Evolutionary conservation across 2,329 filamentous ascomycete genomes (phyloP).

Genomic region (Pseudogymnoascus sp.): DNA sequence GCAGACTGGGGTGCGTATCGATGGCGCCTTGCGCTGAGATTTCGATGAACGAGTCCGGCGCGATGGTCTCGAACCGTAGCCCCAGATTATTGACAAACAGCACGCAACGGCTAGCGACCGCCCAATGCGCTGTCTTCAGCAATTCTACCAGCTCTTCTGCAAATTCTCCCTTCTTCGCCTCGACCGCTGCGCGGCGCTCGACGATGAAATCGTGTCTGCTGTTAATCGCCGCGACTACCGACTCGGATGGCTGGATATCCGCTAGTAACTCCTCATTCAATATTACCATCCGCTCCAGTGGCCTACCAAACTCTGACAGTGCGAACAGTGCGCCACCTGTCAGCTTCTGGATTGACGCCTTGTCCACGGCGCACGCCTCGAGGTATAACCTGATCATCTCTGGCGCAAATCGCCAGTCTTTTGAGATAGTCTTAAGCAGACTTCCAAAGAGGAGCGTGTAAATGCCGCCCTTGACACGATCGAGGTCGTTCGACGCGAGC

Average conservation of each 20-base stretch:
- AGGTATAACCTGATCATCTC: slow-evolving; percentile 87
- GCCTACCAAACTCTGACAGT: slow-evolving; percentile 85
- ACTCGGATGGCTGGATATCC: slow-evolving; percentile 61
- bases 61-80: slow-evolving; percentile 83
- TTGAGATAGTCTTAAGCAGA: slow-evolving; percentile 75
- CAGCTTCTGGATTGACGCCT: slow-evolving; percentile 86
- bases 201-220: slow-evolving; percentile 67
- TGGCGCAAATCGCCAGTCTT: slow-evolving; percentile 92
- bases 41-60: slow-evolving; percentile 72
- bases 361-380: slow-evolving; percentile 80
- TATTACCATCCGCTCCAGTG: slow-evolving; percentile 78
- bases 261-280: slow-evolving; percentile 64
- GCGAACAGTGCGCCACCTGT: slow-evolving; percentile 75
- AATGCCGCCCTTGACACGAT: slow-evolving; percentile 89
- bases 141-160: slow-evolving; percentile 73
- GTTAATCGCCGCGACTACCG: slow-evolving; percentile 45
- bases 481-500: slow-evolving; percentile 71
- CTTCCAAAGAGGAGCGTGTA: slow-evolving; percentile 87
- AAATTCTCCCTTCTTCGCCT: slow-evolving; percentile 72
- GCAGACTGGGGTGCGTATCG: slow-evolving; percentile 80
- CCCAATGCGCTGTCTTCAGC: slow-evolving; percentile 84
- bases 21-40: slow-evolving; percentile 76
- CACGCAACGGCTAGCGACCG: slow-evolving; percentile 81
- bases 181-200: slow-evolving; percentile 67
- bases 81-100: slow-evolving; percentile 87